Conservation (phyloP, 768 basidiomycete genomes). For the Agaricus subrufescens region DNA sequence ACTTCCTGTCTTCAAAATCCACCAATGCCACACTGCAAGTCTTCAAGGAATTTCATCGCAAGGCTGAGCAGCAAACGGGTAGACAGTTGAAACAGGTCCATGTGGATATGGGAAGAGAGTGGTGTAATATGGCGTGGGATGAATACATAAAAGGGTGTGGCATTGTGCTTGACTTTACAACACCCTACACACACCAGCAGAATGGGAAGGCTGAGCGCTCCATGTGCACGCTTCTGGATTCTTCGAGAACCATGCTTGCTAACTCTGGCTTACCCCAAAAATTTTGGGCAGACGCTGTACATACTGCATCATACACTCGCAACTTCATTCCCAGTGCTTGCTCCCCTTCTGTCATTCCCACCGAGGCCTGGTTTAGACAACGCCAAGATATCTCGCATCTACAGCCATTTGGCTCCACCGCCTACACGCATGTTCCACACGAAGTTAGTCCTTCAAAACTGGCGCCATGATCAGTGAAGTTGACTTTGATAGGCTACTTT, state of each 20-base stretch:
- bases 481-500: constrained; percentile 20
- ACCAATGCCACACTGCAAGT: constrained; percentile 10
- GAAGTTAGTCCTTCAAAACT: constrained; percentile 8
- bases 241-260: constrained; percentile 16
- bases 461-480: constrained; percentile 13
- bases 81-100: constrained; percentile 5
- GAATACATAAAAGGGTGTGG: neutral
- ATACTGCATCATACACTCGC: constrained; percentile 1
- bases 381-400: constrained; percentile 24
- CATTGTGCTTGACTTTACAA: constrained; percentile 15
- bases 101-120: constrained; percentile 14
- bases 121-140: neutral
- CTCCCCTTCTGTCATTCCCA: constrained; percentile 12
- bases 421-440: constrained; percentile 21
- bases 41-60: constrained; percentile 12
- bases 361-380: constrained; percentile 12
- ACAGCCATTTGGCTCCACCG: constrained; percentile 24
- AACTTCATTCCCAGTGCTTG: constrained; percentile 11
- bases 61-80: constrained; percentile 15
- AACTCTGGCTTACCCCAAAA: constrained; percentile 17
- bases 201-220: constrained; percentile 26
- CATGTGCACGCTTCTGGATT: constrained; percentile 22
- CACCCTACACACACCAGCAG: constrained; percentile 22
- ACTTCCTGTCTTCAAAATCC: constrained; percentile 20
- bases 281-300: constrained; percentile 13